Evolutionary conservation across 805 yeast species (phyloP), one percentile per base, ranked within the genome.

Genomic region (Nakazawaea ambrosiae): DNA sequence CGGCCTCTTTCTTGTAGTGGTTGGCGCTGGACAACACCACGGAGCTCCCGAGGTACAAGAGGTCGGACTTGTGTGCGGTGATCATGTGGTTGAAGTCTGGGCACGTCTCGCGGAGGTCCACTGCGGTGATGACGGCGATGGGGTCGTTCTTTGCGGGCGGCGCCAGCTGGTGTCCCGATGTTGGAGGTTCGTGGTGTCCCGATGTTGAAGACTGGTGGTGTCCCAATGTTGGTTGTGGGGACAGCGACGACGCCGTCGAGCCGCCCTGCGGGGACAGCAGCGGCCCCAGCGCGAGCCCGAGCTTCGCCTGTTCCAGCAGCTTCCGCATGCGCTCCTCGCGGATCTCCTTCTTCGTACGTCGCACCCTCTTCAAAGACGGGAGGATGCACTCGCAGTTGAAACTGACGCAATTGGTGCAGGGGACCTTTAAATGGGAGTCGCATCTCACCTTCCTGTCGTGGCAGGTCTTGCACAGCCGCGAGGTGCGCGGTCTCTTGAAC

Each of bases 391-490:
- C 85, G 49, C 85, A 72, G 6, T 82, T 80, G 55, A 80, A 81
- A 3, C 82, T 78, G 25, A 73, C 65, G 52, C 90, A 81, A 54
- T 81, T 81, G 17, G 88, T 71, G 49, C 84, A 77, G 0, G 82
- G 83, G 50, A 65, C 63, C 38, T 62, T 70, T 24, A 55, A 54
- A 11, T 66, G 81, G 10, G 81, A 84, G 50, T 80, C 86, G 58
- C 94, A 83, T 25, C 88, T 70, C n/a, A 83, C 92, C 49, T 83
- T 83, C 25, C 92, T 64, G 6, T 80, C 70, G 38, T 86, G 77
- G 51, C 92, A 84, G n/a, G 82, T 81, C 28, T 74, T 70, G 51
- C 92, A 82, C 2, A 89, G 90, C 33, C 85, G 58, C 7, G 82
- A 62, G 0, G 87, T 82, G 36, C 89, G 61, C 33, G 82, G 72